Evolutionary conservation across 2,329 filamentous ascomycete genomes (phyloP), one percentile per base, ranked within the genome.

Genomic region (Aaosphaeria pasadenensis): DNA sequence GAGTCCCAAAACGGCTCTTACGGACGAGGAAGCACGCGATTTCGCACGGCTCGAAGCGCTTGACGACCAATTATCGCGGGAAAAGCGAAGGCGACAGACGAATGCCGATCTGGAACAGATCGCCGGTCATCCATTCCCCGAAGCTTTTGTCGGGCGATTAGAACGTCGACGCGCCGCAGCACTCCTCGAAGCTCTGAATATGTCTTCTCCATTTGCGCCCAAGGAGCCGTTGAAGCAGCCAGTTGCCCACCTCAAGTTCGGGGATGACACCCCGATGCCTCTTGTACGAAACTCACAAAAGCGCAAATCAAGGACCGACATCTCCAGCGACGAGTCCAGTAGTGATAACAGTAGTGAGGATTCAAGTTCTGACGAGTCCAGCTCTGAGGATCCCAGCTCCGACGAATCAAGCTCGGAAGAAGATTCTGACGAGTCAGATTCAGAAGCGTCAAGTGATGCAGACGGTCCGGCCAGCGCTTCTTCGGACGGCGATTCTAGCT

Each of bases 41-140:
- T 61, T 60, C 4, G 69, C 70, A 6, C 64, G 71, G 39, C 63
- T 69, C 5, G 60, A 62, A 17, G 71, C 71, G 2, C 54, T 72
- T 6, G 48, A 68, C 24, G 62, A 66, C 28, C 63, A 69, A 3
- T 54, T 72, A 4, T 50, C 58, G 9, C 62, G 64, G 30, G 57
- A 66, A 47, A 57, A 60, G 48, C 65, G 63, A 52, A 55, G 63
- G 39, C 50, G 64, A 50, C 54, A 59, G 45, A 47, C 64, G 6
- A 58, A 73, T 49, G 56, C 50, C 4, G 60, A 70, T 44, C 47
- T 67, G 5, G 59, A 69, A 39, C 52, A 30, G 30, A 41, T 67
- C 30, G 39, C 50, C 3, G 51, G 52, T 3, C 62, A 66, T 30
- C 56, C 60, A 5, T 47, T 63, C 43, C 50, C 60, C 5, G 60